Evolutionary conservation across 2,329 filamentous ascomycete species (phyloP).

Genomic region (Chrysoporthe deuterocubensis): DNA sequence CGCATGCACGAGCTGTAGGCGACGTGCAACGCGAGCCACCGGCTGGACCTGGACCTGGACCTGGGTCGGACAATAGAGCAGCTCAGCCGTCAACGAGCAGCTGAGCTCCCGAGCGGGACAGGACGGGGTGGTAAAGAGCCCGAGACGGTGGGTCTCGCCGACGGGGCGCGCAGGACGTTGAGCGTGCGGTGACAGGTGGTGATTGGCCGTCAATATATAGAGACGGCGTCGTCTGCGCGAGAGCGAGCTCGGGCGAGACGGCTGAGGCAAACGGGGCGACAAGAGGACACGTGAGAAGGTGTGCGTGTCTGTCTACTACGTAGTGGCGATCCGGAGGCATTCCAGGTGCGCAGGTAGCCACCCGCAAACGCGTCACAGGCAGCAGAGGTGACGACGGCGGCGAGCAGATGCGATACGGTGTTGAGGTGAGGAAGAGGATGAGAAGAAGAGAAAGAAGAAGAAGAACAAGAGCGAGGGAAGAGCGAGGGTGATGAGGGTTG

Average conservation of each 20-base stretch:
- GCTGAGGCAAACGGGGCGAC: neutral
- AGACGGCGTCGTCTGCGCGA: slow-evolving; percentile 5
- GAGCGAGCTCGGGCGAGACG: neutral
- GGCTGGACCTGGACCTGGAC: neutral
- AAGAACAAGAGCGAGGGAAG: neutral
- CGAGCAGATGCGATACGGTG: neutral
- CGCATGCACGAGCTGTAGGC: slow-evolving; percentile 6
- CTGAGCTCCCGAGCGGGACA: neutral
- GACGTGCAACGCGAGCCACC: neutral
- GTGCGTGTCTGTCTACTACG: no score
- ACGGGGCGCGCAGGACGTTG: neutral
- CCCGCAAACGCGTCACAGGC: neutral
- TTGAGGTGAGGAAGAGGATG: neutral
- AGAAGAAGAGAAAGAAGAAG: slow-evolving; percentile 1
- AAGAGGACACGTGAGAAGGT: neutral
- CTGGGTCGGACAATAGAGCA: neutral
- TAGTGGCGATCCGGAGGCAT: neutral
- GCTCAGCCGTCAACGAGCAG: neutral
- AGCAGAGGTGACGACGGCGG: neutral
- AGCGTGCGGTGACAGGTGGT: neutral
- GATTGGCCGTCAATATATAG: slow-evolving; percentile 16
- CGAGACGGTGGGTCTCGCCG: neutral
- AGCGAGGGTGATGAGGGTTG: neutral
- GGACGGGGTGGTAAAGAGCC: neutral
- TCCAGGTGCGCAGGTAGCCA: neutral